Evolutionary conservation across 495 filamentous ascomycete species (phyloP).

Genomic region (Lasiosphaeria hispida): DNA sequence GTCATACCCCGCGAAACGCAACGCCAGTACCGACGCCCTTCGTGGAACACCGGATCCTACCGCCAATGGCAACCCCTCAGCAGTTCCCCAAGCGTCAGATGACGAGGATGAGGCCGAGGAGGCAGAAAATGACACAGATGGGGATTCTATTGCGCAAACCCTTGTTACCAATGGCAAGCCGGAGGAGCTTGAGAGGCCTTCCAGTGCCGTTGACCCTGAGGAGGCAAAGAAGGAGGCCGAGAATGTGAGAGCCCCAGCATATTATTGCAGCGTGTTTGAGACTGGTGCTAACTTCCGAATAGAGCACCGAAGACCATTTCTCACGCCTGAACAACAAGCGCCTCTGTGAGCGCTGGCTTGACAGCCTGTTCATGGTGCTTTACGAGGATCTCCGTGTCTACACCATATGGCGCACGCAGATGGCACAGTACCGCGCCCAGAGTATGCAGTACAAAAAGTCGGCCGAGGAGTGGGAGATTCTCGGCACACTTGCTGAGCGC

Average conservation of each 20-base stretch:
- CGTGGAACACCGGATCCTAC: slow-evolving; percentile 62
- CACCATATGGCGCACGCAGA: slow-evolving; percentile 97
- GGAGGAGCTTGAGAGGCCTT: slow-evolving; percentile 69
- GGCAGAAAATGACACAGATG: slow-evolving; percentile 15
- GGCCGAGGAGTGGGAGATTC: slow-evolving; percentile 96
- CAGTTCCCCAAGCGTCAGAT: slow-evolving; percentile 36
- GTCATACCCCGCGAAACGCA: slow-evolving; percentile 54
- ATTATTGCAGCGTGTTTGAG: not conserved
- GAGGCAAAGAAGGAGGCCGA: slow-evolving; percentile 82
- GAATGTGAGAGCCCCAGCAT: slow-evolving; percentile 56
- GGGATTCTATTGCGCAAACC: slow-evolving; percentile 31
- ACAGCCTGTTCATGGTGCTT: slow-evolving; percentile 98
- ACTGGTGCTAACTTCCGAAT: slow-evolving; percentile 19
- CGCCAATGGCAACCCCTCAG: slow-evolving; percentile 59
- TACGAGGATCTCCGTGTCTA: slow-evolving; percentile 98
- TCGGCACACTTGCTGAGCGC: slow-evolving; percentile 87
- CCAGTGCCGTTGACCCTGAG: slow-evolving; percentile 76
- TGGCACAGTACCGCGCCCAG: slow-evolving; percentile 88
- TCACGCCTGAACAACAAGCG: slow-evolving; percentile 88
- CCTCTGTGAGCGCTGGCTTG: slow-evolving; percentile 94
- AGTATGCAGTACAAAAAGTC: slow-evolving; percentile 92
- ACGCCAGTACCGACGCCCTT: slow-evolving; percentile 73
- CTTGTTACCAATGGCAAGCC: slow-evolving; percentile 41
- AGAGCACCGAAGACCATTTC: slow-evolving; percentile 52
- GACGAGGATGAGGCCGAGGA: slow-evolving; percentile 40